Conservation (phyloP, 768 basidiomycete genomes). For the Pisolithus orientalis region DNA sequence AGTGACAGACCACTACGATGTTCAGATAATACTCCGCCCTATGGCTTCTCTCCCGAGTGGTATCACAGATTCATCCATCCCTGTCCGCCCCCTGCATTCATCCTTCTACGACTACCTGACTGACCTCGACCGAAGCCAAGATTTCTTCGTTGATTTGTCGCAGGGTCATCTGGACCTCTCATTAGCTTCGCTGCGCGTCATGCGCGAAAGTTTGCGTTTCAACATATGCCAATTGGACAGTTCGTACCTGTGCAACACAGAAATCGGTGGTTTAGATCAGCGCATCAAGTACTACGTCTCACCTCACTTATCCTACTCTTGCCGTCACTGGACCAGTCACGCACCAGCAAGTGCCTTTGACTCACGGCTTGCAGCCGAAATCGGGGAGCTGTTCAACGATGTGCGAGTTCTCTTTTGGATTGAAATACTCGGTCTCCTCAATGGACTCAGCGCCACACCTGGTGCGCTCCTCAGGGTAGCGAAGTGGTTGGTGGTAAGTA, state of each 20-base stretch:
- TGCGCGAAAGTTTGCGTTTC: slow-evolving; percentile 30
- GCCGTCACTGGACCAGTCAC: slow-evolving; percentile 33
- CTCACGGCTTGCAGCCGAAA: slow-evolving; percentile 7
- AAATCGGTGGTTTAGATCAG: slow-evolving; percentile 12
- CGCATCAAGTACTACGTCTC: slow-evolving; percentile 23
- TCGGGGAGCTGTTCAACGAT: slow-evolving; percentile 16
- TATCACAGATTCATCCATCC: slow-evolving; percentile 7
- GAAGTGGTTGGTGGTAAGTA: not conserved
- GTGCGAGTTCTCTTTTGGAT: slow-evolving; percentile 32
- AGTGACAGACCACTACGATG: not conserved
- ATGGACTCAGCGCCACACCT: not conserved
- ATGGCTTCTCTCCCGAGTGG: slow-evolving; percentile 21
- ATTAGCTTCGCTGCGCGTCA: slow-evolving; percentile 20
- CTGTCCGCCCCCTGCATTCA: slow-evolving; percentile 27
- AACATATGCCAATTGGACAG: slow-evolving; percentile 34
- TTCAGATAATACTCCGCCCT: slow-evolving; percentile 12
- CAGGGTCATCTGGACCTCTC: slow-evolving; percentile 19
- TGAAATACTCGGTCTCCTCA: slow-evolving; percentile 27
- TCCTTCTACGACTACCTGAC: slow-evolving; percentile 31
- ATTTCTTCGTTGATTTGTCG: slow-evolving; percentile 9
- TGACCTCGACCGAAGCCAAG: slow-evolving; percentile 14
- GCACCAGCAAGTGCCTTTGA: slow-evolving; percentile 7
- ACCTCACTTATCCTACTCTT: slow-evolving; percentile 29
- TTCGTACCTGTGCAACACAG: slow-evolving; percentile 26
- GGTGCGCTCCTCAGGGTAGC: not conserved